These are phyloP conservation scores for Umbelopsis sp. DNA, from an alignment of 192 early-diverging fungal species.

Conservation along the genomic window DNA sequence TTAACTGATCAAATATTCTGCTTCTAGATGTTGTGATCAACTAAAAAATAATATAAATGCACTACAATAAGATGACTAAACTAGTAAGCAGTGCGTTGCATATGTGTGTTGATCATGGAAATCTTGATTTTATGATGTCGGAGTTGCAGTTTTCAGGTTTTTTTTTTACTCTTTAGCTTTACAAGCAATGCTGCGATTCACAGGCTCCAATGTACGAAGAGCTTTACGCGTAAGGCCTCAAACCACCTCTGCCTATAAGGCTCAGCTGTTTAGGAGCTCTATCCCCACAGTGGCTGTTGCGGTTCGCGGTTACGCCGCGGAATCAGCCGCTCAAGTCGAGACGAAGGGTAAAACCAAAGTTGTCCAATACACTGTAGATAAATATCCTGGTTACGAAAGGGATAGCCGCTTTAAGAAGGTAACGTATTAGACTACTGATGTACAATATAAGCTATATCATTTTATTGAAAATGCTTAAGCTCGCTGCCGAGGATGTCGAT, in stretches of 20 bases:
- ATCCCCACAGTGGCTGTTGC: not conserved
- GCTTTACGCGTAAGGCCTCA: not conserved
- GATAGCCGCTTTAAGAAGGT: conserved; percentile 48
- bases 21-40: conserved; percentile 18
- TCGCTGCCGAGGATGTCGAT: conserved; percentile 61
- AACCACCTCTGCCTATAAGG: not conserved
- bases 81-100: no score
- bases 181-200: conserved; percentile 19
- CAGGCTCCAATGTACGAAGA: conserved; percentile 2
- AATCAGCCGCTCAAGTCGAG: conserved; percentile 15
- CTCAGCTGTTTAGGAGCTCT: not conserved
- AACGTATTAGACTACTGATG: not conserved
- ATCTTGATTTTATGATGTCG: conserved; percentile 6
- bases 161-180: not conserved
- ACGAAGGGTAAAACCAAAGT: conserved; percentile 8
- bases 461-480: conserved; percentile 29
- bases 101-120: not conserved
- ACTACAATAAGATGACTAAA: no score
- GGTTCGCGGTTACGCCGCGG: not conserved
- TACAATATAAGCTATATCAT: not conserved
- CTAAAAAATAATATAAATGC: not conserved
- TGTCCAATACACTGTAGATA: conserved; percentile 47
- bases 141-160: not conserved
- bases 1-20: conserved; percentile 36
- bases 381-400: conserved; percentile 50